These are phyloP conservation scores for Melanogaster broomeanus DNA, from an alignment of 768 basidiomycete genomes.

Conservation along the genomic window DNA sequence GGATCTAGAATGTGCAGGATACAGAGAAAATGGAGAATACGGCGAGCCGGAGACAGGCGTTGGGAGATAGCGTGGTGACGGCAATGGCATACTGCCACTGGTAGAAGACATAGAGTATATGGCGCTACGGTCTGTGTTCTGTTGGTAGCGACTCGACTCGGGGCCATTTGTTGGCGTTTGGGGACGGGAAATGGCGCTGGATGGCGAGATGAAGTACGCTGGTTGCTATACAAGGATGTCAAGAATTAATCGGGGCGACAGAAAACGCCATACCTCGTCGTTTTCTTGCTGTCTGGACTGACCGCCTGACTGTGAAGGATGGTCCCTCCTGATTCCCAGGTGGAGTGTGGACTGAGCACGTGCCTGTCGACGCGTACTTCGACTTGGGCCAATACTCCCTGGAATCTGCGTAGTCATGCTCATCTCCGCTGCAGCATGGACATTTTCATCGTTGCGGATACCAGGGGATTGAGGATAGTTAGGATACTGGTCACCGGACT, in stretches of 20 bases:
- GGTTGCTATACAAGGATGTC: conserved; percentile 21
- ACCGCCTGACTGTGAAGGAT: conserved; percentile 13
- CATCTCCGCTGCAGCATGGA: conserved; percentile 24
- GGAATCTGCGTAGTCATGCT: conserved; percentile 43
- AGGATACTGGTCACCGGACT: conserved; percentile 27
- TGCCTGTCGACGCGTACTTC: conserved; percentile 49
- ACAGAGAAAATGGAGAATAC: conserved; percentile 46
- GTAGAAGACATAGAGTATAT: conserved; percentile 25
- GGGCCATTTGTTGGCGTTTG: conserved; percentile 38
- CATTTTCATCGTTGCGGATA: conserved; percentile 28
- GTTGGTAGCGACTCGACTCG: conserved; percentile 33
- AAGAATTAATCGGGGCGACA: not conserved
- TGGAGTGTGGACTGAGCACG: conserved; percentile 36
- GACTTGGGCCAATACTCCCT: conserved; percentile 54
- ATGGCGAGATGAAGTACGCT: conserved; percentile 39
- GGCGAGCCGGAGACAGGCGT: conserved; percentile 48
- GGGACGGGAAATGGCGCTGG: conserved; percentile 38
- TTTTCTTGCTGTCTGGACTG: conserved; percentile 21
- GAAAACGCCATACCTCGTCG: conserved; percentile 24
- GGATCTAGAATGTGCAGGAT: conserved; percentile 48
- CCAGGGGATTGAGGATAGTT: conserved; percentile 30
- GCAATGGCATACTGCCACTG: conserved; percentile 28
- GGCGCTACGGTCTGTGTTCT: conserved; percentile 34
- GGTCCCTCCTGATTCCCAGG: conserved; percentile 34
- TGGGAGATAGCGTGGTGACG: conserved; percentile 46